These are phyloP conservation scores for Coffea eugenioides DNA, from an alignment of 257 asterid species.

Conservation along the genomic window DNA sequence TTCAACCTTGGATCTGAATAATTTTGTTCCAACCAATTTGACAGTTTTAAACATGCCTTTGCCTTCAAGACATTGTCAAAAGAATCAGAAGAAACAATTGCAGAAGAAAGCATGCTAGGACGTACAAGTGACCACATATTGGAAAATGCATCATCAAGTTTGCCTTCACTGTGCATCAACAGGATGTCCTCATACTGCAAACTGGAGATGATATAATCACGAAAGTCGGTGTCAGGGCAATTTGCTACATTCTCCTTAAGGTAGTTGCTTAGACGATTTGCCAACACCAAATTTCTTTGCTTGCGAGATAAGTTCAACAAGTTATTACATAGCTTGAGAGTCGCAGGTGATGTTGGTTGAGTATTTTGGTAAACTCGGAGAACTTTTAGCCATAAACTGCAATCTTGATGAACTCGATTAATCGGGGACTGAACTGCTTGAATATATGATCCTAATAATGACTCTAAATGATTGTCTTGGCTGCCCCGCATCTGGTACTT, in stretches of 20 bases:
- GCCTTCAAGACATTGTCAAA: conserved; percentile 68
- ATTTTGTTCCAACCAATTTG: conserved; percentile 69
- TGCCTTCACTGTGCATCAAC: conserved; percentile 73
- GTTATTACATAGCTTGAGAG: conserved; percentile 81
- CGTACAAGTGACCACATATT: conserved; percentile 74
- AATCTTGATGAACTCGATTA: conserved; percentile 67
- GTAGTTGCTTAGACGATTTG: conserved; percentile 69
- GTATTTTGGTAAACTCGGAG: conserved; percentile 72
- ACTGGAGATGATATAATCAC: conserved; percentile 52
- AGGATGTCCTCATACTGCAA: conserved; percentile 70
- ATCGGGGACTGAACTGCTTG: conserved; percentile 66
- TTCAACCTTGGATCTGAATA: conserved; percentile 42
- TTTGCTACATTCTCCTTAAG: conserved; percentile 52
- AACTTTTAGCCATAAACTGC: conserved; percentile 92
- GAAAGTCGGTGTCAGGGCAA: conserved; percentile 52
- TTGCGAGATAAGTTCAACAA: conserved; percentile 77
- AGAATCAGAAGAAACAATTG: conserved; percentile 41
- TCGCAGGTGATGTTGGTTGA: conserved; percentile 55
- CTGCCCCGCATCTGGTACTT: conserved; percentile 45
- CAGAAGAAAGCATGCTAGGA: conserved; percentile 56
- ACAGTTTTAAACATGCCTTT: conserved; percentile 91
- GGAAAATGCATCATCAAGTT: conserved; percentile 63
- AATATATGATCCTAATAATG: conserved; percentile 64
- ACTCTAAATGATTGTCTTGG: conserved; percentile 41
- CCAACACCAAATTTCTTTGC: conserved; percentile 73